These are phyloP conservation scores for Trifolium pratense DNA, from an alignment of 306 rosid genomes.

Conservation along the genomic window DNA sequence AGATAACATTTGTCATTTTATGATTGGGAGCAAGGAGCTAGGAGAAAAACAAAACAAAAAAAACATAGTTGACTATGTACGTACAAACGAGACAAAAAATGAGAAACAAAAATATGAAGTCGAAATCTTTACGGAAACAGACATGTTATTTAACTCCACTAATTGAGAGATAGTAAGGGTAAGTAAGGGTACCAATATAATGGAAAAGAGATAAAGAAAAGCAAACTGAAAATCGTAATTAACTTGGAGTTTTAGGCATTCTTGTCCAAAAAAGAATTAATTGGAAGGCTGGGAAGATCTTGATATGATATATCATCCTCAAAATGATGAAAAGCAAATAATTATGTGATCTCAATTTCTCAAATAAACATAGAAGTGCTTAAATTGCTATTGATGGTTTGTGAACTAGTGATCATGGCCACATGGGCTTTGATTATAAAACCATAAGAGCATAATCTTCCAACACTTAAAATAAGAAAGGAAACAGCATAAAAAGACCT, in stretches of 20 bases:
- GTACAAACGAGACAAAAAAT: constrained; percentile 14
- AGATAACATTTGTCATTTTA: constrained; percentile 29
- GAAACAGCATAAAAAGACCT: neutral
- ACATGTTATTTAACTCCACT: constrained; percentile 10
- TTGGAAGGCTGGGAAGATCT: neutral
- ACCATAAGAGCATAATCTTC: neutral
- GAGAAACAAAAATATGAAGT: constrained; percentile 27
- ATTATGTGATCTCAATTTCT: neutral
- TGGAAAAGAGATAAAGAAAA: neutral
- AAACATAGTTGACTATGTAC: constrained; percentile 9
- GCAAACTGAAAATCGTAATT: neutral
- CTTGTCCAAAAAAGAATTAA: neutral
- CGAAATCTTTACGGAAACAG: constrained; percentile 15
- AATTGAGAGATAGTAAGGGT: neutral
- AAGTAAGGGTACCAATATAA: neutral
- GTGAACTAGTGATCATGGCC: neutral
- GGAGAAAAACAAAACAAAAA: neutral
- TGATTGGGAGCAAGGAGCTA: constrained; percentile 17
- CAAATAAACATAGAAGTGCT: neutral
- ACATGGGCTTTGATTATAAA: constrained; percentile 11
- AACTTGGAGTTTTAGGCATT: neutral
- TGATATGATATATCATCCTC: constrained; percentile 2
- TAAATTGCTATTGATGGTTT: neutral
- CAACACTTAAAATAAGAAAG: constrained; percentile 5
- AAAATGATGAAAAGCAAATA: neutral